A percentile compares a stretch with the other conserved stretches of the same genome.
phyloP scores from a whole-genome alignment of 2,329 filamentous ascomycete species.

The Calonectria multiphialidica region DNA sequence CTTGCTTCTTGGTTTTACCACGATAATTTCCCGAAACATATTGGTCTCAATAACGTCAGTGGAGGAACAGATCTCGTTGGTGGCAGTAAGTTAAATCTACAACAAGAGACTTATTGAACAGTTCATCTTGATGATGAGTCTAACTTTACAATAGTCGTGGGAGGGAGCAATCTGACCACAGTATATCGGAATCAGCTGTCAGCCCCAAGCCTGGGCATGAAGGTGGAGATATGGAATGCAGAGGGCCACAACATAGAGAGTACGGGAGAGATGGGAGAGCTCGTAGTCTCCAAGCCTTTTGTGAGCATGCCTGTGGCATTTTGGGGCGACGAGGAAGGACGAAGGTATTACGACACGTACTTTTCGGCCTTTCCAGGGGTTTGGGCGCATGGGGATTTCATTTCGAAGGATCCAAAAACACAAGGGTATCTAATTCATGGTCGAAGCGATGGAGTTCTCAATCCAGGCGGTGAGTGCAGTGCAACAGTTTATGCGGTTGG shows the following conservation, averaged over 20 bases:
- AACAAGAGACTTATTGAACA: neutral
- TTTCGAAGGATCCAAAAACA: neutral
- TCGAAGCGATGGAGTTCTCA: neutral
- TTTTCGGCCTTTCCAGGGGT: neutral
- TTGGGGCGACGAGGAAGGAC: neutral
- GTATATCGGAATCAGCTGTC: neutral
- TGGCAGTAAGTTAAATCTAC: neutral
- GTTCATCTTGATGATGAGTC: neutral
- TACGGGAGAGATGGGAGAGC: neutral
- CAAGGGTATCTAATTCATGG: neutral
- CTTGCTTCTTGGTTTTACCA: neutral
- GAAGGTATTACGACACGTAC: neutral
- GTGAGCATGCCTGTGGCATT: neutral
- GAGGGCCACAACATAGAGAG: neutral
- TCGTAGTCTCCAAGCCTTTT: neutral
- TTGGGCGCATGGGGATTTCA: neutral
- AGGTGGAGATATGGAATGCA: neutral
- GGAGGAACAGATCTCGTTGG: neutral
- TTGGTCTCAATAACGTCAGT: neutral
- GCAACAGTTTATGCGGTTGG: no score
- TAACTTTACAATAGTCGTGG: neutral
- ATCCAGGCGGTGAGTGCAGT: neutral
- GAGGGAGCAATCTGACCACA: neutral
- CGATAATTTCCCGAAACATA: neutral
- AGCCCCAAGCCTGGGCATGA: neutral